Percentiles rank a stretch among this genome's conserved stretches.
These are phyloP conservation scores for Thelephora terrestris DNA, from an alignment of 1,284 basidiomycete genomes.

Conservation along the genomic window DNA sequence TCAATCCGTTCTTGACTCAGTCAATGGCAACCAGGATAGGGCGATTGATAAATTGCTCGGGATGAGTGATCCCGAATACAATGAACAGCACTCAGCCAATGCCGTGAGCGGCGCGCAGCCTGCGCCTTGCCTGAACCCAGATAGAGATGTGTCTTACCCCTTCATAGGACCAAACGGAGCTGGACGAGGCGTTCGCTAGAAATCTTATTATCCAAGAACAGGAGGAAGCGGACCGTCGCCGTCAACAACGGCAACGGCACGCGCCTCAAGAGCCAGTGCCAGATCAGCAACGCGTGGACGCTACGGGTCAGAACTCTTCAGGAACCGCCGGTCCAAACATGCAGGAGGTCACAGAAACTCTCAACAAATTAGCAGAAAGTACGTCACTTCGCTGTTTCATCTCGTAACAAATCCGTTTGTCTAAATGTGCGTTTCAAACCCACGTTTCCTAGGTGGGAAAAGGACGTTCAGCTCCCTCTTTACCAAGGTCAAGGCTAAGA, in stretches of 20 bases:
- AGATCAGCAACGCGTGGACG: neutral
- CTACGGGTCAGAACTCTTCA: constrained; percentile 13
- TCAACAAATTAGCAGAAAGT: constrained; percentile 70
- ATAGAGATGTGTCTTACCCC: constrained; percentile 1
- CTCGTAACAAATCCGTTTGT: neutral
- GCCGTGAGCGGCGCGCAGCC: neutral
- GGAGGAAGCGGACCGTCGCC: constrained; percentile 16
- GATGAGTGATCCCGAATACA: constrained; percentile 74
- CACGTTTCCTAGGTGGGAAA: constrained; percentile 47
- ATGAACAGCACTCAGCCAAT: constrained; percentile 15
- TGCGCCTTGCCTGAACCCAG: neutral
- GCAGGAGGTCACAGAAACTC: constrained; percentile 60
- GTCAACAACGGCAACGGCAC: neutral
- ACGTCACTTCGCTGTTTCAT: constrained; percentile 17
- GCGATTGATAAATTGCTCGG: constrained; percentile 65
- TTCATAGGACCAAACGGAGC: constrained; percentile 40
- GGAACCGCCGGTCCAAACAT: constrained; percentile 24
- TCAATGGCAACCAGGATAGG: constrained; percentile 51
- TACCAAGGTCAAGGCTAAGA: constrained; percentile 69
- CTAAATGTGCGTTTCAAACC: constrained; percentile 1
- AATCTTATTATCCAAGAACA: constrained; percentile 61
- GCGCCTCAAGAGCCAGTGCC: constrained; percentile 13
- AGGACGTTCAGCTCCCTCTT: constrained; percentile 63
- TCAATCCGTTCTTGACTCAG: constrained; percentile 58
- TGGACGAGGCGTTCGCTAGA: constrained; percentile 69